phyloP scores from a whole-genome alignment of 352 stramenopile genomes.

The Phytophthora podocarpi region DNA sequence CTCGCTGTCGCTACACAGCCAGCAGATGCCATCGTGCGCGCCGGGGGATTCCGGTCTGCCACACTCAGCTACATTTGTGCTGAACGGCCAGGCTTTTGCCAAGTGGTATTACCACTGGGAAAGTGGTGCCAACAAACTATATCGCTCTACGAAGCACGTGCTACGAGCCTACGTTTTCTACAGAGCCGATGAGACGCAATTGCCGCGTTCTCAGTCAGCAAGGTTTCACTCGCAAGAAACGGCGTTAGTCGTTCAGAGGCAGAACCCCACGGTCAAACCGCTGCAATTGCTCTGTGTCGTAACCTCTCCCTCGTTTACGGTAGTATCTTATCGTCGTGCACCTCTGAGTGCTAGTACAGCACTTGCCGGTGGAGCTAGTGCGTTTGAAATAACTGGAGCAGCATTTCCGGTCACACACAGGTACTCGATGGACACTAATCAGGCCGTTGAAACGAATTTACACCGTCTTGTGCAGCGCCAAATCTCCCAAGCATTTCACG shows the following conservation, averaged over 20 bases:
- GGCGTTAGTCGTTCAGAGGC: too few relatives aligned
- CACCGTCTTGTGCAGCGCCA: constrained; percentile 41
- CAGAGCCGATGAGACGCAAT: constrained; percentile 16
- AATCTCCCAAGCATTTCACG: constrained; percentile 45
- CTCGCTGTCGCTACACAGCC: too few relatives aligned
- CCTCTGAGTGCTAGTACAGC: constrained; percentile 8
- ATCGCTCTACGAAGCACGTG: constrained; percentile 68
- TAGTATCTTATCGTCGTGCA: constrained; percentile 51
- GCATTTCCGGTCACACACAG: constrained; percentile 15
- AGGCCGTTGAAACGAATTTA: constrained; percentile 22
- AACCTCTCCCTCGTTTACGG: constrained; percentile 44
- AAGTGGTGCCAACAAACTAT: constrained; percentile 61
- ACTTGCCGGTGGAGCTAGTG: background rate
- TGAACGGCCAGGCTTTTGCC: constrained; percentile 51
- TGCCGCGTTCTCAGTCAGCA: too few relatives aligned
- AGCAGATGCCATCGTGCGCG: too few relatives aligned
- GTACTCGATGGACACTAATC: constrained; percentile 32
- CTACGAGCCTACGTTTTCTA: constrained; percentile 64
- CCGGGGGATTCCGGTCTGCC: too few relatives aligned
- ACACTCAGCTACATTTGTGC: constrained; percentile 33
- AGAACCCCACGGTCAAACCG: background rate
- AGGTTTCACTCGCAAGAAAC: too few relatives aligned
- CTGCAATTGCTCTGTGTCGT: constrained; percentile 43
- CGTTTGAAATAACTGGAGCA: constrained; percentile 5
- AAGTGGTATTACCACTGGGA: constrained; percentile 83